Base-by-base conservation (phyloP, 768 basidiomycete species). In the Symmetrospora coprosmae region DNA sequence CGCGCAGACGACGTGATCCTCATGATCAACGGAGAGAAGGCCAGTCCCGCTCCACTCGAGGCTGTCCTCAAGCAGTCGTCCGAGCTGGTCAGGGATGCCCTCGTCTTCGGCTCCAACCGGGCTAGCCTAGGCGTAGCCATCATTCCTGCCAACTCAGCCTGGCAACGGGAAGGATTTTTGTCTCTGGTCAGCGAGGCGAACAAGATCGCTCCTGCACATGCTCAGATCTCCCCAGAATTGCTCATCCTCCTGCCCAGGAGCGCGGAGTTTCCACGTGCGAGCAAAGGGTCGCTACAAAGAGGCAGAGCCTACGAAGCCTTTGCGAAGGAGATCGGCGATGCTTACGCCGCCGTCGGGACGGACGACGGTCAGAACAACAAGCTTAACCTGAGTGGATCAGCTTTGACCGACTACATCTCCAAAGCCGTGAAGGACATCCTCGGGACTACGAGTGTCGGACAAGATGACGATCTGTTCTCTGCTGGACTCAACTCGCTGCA, bases 1-100 rank as follows among this genome's bases (percentile, higher is more conserved):
- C 71, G 80, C 25, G 68, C 79, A 43, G 80, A 81, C 63, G 80
- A 82, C 55, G 80, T 78, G 0, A 72, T 81, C 9, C 75, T 78
- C 23, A 60, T 68, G 64, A 27, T 28, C 38, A 64, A 64, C 41
- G 62, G 62, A 2, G 62, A 64, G 28, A 64, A 64, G 37, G 45
- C 51, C 7, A 49, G 47, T 34, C 62, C 62, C 6, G 61, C 60
- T 5, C 48, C 47, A 3, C 41, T 61, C 35, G 62, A 64, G 47
- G 14, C 31, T n/a, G 38, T 35, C 30, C n/a, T 61, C 4, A 25
- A 47, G 23, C n/a, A n/a, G n/a, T 21, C 45, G 21, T 45, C 56
- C n/a, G 17, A 5, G 21, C 43, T 43, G 19, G 49, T 64, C 4
- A 21, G 17, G 34, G 62, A 63, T 30, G 60, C 46, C 7, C 46